Base-by-base conservation (phyloP, 2,329 filamentous ascomycete genomes). In the Metarhizium album region DNA sequence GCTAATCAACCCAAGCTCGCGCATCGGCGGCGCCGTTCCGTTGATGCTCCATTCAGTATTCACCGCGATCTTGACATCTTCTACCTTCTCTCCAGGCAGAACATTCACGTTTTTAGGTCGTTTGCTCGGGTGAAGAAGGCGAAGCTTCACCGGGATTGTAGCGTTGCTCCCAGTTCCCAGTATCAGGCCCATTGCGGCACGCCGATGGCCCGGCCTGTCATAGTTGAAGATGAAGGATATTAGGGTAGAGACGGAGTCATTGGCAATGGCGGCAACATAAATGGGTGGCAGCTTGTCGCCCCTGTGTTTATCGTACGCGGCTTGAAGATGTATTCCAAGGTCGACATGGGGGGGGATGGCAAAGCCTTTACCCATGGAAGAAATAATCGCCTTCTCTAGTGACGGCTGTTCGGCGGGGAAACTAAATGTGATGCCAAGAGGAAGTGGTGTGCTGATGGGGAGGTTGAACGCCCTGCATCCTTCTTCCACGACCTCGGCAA, bases 41-140 rank as follows among this genome's bases (percentile, higher is more conserved):
- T 83, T 83, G 58, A 93, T 89, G 48, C 84, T 87, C 84, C 86
- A 90, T 67, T 93, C 87, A 0, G 87, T 91, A 62, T 91, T 91
- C 55, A 91, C 81, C 4, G 87, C 79, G 14, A 90, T 83, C 57
- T 80, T 83, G n/a, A 78, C 70, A 6, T 84, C 74, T 13, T 72
- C 68, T 1, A 72, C 56, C 22, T 55, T 58, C 54, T 72, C 68
- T 8, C 68, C 74, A 16, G 73, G 72, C 35, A 79, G 67, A 6
- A 74, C 66, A 53, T 71, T 71, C 45, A 80, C 67, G 42, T 67
- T 72, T 55, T 59, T 67, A 47, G 70, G 80, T 58, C 72, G 67
- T 63, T 91, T 91, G 51, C 73, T 76, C 8, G 76, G 70, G 54
- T 85, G 79, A 18, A 93, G 70, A 51, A 74, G 76, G 45, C 68